Evolutionary conservation across 805 yeast genomes (phyloP).

Genomic region (Candida peoriensis): DNA sequence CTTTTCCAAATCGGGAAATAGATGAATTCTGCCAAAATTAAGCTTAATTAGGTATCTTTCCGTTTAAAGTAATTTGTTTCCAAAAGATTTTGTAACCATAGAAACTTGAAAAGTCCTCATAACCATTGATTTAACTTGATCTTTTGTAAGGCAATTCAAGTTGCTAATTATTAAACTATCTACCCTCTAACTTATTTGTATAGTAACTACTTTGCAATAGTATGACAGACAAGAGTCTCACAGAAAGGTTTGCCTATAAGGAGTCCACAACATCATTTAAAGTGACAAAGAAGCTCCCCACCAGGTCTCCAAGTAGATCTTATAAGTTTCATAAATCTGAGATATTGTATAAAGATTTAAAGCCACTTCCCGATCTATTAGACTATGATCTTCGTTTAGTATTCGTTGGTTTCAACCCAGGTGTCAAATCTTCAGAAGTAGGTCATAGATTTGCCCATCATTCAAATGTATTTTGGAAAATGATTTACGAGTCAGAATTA

Average conservation of each 20-base stretch:
- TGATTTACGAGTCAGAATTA: conserved; percentile 48
- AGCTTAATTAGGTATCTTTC: too few relatives aligned
- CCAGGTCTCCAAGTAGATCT: neutral
- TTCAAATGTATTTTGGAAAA: conserved; percentile 64
- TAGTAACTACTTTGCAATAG: too few relatives aligned
- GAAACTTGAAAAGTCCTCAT: too few relatives aligned
- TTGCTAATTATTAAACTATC: too few relatives aligned
- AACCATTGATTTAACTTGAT: too few relatives aligned
- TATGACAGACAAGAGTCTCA: neutral
- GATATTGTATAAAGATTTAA: conserved; percentile 6
- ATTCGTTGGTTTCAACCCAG: conserved; percentile 73
- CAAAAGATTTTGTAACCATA: too few relatives aligned
- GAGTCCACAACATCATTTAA: neutral
- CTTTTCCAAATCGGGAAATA: conserved; percentile 12
- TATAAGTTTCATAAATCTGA: neutral
- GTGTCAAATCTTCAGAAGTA: conserved; percentile 49
- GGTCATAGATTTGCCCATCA: conserved; percentile 75
- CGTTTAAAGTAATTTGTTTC: too few relatives aligned
- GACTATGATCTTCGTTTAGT: conserved; percentile 32
- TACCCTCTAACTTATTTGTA: too few relatives aligned
- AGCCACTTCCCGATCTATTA: conserved; percentile 22
- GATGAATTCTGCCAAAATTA: neutral
- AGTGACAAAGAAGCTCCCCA: neutral
- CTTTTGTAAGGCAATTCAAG: too few relatives aligned
- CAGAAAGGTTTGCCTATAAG: neutral